A percentile compares a stretch with the other conserved stretches of the same genome.
These are phyloP conservation scores for Phytophthora kernoviae DNA, from an alignment of 352 stramenopile species.

Conservation along the genomic window DNA sequence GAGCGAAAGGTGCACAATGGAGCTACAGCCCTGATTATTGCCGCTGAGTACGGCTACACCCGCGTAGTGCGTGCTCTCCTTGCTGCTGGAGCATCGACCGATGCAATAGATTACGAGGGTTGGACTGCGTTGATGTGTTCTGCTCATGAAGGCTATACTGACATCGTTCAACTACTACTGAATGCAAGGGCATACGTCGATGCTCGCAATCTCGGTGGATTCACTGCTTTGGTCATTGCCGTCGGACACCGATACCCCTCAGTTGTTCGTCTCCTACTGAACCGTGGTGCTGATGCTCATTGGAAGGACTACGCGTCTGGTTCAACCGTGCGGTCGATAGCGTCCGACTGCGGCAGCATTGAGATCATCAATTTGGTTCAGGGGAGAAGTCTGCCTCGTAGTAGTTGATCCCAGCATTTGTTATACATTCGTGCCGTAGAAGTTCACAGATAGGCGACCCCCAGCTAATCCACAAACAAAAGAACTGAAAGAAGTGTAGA, in stretches of 20 bases:
- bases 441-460: no score
- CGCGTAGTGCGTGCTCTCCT: conserved; percentile 20
- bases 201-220: conserved; percentile 15
- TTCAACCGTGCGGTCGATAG: conserved; percentile 22
- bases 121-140: conserved; percentile 34
- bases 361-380: conserved; percentile 19
- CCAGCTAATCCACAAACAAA: no score
- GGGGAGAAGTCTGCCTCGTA: conserved; percentile 11
- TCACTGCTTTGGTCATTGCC: conserved; percentile 26
- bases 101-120: conserved; percentile 22
- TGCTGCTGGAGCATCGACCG: conserved; percentile 13
- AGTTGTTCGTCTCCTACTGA: conserved; percentile 22
- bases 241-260: conserved; percentile 18
- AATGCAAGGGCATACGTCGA: conserved; percentile 11
- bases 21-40: conserved; percentile 19
- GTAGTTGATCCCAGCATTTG: neutral
- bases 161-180: conserved; percentile 24
- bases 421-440: neutral
- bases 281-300: conserved; percentile 22
- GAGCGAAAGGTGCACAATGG: conserved; percentile 12
- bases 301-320: conserved; percentile 26
- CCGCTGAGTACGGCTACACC: conserved; percentile 18
- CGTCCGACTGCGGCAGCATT: conserved; percentile 17
- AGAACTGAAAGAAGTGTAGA: conserved; percentile 9
- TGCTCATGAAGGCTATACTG: conserved; percentile 23